Base-by-base conservation (phyloP, 345 rosid genomes). In the Trapa incisa region DNA sequence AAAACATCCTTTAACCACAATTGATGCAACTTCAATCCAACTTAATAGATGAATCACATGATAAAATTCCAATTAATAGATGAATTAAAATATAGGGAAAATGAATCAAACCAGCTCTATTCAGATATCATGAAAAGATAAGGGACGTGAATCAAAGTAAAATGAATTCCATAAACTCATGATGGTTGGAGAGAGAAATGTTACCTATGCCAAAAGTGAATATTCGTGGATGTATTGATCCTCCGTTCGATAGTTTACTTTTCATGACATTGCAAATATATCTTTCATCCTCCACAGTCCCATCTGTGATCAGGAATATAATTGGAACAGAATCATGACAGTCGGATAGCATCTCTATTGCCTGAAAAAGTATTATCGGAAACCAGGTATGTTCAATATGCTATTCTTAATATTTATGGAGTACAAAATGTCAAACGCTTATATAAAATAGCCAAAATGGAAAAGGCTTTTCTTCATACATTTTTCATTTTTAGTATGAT, bases 231-330 rank as follows among this genome's bases (percentile, higher is more conserved):
- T 56, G 61, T 53, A 81, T 77, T 54, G 79, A 73, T 75, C 83
- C 83, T 74, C 75, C 80, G 68, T 78, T 81, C 58, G 68, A 78
- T 47, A 82, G 69, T 68, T 66, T 78, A 76, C 75, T 91, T 82
- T 85, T 86, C 81, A 91, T 80, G 47, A 68, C 73, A 67, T 87
- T 85, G 76, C 93, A 91, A 62, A 94, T 87, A 41, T 80, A 82
- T 76, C 85, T 84, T 77, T 91, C 99, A 78, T 94, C 87, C 80
- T 94, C 97, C 69, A 94, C 91, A 74, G 95, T 74, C 66, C 99
- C 99, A 80, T 94, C 97, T 37, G 96, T 91, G 67, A 94, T 73
- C 71, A 94, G 88, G 74, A 94, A 85, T 74, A 94, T 78, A 74
- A 84, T 70, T 68, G 99, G 99, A 70, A 87, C 61, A 48, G 95